A percentile compares a stretch with the other conserved stretches of the same genome.
Evolutionary conservation across 2,329 filamentous ascomycete genomes (phyloP).

Genomic region (Venturia oleaginea): DNA sequence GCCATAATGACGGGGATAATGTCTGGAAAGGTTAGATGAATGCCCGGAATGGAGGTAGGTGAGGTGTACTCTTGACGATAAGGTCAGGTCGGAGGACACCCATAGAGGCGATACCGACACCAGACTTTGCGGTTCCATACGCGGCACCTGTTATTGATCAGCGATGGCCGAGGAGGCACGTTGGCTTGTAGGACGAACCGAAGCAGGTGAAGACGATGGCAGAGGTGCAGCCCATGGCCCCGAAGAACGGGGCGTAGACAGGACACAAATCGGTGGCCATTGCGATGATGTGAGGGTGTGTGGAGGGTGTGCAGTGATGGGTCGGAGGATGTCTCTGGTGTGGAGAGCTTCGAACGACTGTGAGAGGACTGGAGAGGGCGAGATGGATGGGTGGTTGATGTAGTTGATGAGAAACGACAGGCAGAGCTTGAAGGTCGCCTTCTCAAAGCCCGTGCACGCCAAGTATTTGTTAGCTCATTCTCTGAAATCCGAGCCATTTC

Average conservation of each 20-base stretch:
- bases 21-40: conserved; percentile 48
- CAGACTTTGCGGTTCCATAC: conserved; percentile 98
- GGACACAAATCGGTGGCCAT: conserved; percentile 2
- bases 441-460: background rate
- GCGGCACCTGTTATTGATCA: conserved; percentile 47
- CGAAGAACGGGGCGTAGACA: conserved; percentile 63
- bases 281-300: background rate
- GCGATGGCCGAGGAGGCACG: background rate
- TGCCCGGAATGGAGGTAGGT: conserved; percentile 13
- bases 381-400: background rate
- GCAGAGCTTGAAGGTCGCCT: background rate
- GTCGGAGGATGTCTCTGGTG: background rate
- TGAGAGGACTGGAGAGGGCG: background rate
- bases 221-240: conserved; percentile 91
- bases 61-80: conserved; percentile 94
- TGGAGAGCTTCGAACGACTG: background rate
- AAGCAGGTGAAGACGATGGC: conserved; percentile 96
- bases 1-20: conserved; percentile 99
- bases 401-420: background rate
- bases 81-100: conserved; percentile 95
- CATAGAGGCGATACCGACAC: conserved; percentile 97
- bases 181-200: conserved; percentile 35
- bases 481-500: background rate
- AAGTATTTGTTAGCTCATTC: background rate
- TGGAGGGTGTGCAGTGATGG: background rate